Base-by-base conservation (phyloP, 352 stramenopile genomes). In the Globisporangium nodosum region DNA sequence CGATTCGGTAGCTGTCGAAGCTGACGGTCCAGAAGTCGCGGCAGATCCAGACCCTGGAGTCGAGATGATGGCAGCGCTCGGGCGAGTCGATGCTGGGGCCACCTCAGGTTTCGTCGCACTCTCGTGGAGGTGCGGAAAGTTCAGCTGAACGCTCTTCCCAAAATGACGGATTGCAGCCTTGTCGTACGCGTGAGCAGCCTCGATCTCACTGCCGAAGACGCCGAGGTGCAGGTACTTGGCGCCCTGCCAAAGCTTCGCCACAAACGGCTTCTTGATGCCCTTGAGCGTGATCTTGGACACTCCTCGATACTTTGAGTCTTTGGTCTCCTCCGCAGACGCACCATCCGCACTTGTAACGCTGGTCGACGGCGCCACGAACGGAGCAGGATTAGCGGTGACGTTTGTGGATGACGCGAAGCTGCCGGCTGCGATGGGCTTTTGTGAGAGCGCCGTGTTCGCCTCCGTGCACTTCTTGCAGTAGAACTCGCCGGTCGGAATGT, bases 231-330 rank as follows among this genome's bases (percentile, higher is more conserved):
- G 58, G 53, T 87, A 86, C 58, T 87, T 88, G 58, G 66, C 66
- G 30, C 80, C 71, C 51, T 86, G 77, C 63, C 74, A 81, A 12
- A 90, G 71, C 46, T 88, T 87, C 49, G 82, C 78, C 31, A 91
- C 76, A 58, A 91, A 94, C 31, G 85, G 82, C 37, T 90, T 90
- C 68, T 92, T 91, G 39, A 83, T 74, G 20, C 82, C 79, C 57
- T 90, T 92, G 68, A 76, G 76, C 15, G 81, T 86, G 57, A 89
- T 76, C 70, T 90, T 90, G 51, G 77, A 82, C 69, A 94, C 85
- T 16, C 85, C 84, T 16, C 70, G 70, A 67, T 90, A 90, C 69
- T 90, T 92, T 45, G 78, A 86, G 30, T 89, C 78, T 46, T 82
- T 81, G 63, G 88, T 73, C 47, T 83, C 65, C 30, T 79, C 70